Percentiles rank a stretch among this genome's conserved stretches.
Evolutionary conservation across 257 asterid genomes (phyloP).

Genomic region (Ilex aquifolium): DNA sequence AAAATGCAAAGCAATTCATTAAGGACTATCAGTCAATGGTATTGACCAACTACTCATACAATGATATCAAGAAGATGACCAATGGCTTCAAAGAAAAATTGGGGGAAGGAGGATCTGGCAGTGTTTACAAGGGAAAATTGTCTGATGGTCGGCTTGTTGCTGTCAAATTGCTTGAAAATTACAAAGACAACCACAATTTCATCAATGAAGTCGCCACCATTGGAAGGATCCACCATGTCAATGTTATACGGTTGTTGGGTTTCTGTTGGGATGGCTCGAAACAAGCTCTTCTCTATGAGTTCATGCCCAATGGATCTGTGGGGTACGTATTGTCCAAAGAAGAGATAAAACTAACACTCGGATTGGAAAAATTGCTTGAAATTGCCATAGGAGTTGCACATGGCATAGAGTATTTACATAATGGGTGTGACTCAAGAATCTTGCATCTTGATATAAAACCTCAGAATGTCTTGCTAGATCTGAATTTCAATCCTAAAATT

Average conservation of each 20-base stretch:
- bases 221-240: not conserved
- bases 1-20: not conserved
- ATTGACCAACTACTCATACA: not conserved
- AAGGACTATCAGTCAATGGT: not conserved
- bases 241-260: not conserved
- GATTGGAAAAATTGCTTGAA: not conserved
- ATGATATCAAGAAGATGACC: not conserved
- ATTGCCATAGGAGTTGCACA: not conserved
- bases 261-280: not conserved
- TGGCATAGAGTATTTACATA: not conserved
- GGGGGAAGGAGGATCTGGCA: not conserved
- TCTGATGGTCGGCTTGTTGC: not conserved
- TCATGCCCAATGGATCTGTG: not conserved
- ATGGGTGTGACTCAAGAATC: not conserved
- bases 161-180: not conserved
- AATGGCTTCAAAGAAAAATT: not conserved
- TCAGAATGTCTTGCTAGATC: not conserved
- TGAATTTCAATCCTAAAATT: not conserved
- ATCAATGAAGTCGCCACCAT: not conserved
- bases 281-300: not conserved
- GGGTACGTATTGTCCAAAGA: not conserved
- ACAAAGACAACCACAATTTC: not conserved
- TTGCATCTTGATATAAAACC: not conserved
- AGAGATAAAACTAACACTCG: not conserved
- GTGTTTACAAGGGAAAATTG: not conserved